phyloP scores from a whole-genome alignment of 805 yeast species.

The Scheffersomyces stipitis region DNA sequence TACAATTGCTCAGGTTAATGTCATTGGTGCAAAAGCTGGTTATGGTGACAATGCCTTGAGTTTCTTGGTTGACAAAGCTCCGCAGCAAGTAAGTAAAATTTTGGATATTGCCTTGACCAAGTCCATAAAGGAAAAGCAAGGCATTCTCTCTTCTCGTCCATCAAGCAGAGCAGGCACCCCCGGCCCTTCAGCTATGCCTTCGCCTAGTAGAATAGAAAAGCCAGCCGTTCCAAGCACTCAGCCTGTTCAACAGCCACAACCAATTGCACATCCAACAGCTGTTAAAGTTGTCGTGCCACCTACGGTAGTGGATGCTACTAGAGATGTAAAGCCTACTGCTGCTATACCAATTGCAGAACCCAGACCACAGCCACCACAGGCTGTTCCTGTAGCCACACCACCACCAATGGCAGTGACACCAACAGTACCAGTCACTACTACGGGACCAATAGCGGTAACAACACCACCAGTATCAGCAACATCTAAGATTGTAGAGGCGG shows the following conservation, averaged over 20 bases:
- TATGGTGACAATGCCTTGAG: slow-evolving; percentile 76
- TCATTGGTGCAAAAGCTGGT: slow-evolving; percentile 83
- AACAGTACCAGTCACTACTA: neutral
- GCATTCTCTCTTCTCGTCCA: slow-evolving; percentile 16
- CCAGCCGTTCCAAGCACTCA: neutral
- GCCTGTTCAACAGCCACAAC: neutral
- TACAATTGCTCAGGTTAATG: slow-evolving; percentile 87
- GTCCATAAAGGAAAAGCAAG: slow-evolving; percentile 54
- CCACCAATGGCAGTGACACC: slow-evolving; percentile 1
- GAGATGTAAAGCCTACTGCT: slow-evolving; percentile 1
- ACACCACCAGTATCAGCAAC: no score
- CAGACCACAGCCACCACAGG: neutral
- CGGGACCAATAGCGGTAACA: neutral
- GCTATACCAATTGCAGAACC: slow-evolving; percentile 1
- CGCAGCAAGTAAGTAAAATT: slow-evolving; percentile 75
- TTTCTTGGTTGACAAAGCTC: slow-evolving; percentile 76
- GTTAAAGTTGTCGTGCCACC: no score
- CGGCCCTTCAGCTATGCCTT: neutral
- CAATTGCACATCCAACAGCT: neutral
- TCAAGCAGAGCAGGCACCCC: slow-evolving; percentile 16
- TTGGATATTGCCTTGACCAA: slow-evolving; percentile 80
- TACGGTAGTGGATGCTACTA: neutral
- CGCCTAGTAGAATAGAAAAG: neutral
- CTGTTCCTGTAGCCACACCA: neutral
- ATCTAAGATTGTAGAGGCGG: no score